Percentiles rank a stretch among this genome's conserved stretches.
phyloP scores from a whole-genome alignment of 768 basidiomycete genomes.

The Phlegmacium glaucopus region DNA sequence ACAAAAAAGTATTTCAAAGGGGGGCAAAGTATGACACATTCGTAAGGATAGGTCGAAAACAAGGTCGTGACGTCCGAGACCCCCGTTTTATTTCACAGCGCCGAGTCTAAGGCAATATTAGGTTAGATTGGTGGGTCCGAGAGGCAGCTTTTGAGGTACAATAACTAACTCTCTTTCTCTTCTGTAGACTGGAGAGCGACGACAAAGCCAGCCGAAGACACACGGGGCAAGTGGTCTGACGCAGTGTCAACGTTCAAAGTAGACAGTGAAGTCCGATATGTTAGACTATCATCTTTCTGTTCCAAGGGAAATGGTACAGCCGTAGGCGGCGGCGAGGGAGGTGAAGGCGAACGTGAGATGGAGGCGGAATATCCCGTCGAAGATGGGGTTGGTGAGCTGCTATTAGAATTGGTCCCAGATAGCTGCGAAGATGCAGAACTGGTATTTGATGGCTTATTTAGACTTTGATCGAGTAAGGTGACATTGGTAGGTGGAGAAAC shows the following conservation, averaged over 20 bases:
- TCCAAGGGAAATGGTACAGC: conserved; percentile 21
- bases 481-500: conserved; percentile 2
- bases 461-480: background rate
- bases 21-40: background rate
- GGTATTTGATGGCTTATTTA: conserved; percentile 10
- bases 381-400: conserved; percentile 56
- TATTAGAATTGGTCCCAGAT: conserved; percentile 36
- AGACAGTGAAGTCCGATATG: conserved; percentile 15
- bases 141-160: background rate
- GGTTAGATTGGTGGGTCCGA: background rate
- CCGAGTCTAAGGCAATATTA: background rate
- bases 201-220: conserved; percentile 3
- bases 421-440: conserved; percentile 21
- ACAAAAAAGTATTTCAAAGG: too few relatives aligned
- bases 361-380: conserved; percentile 55
- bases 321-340: conserved; percentile 30
- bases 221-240: background rate
- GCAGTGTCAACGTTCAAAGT: conserved; percentile 9
- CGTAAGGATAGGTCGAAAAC: background rate
- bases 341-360: conserved; percentile 47
- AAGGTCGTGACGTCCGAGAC: background rate
- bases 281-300: conserved; percentile 10
- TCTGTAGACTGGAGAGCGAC: conserved; percentile 5
- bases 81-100: background rate
- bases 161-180: conserved; percentile 8